phyloP scores from a whole-genome alignment of 345 rosid genomes.

The Aquilaria sinensis region DNA sequence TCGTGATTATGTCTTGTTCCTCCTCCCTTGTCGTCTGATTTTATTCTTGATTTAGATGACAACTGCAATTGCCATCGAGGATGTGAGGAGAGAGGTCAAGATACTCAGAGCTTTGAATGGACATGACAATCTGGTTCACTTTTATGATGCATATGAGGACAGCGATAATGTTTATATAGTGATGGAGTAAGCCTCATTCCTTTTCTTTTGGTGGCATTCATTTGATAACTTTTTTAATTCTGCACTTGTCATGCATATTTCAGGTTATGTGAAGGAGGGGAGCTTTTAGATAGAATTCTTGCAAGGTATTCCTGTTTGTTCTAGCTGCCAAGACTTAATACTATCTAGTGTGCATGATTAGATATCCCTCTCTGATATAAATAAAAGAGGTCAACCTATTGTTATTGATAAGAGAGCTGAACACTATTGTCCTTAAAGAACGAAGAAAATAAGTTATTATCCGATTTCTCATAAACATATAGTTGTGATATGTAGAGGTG shows the following conservation, averaged over 20 bases:
- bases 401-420: not conserved
- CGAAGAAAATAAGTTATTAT: constrained; percentile 3
- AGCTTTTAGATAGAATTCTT: constrained; percentile 94
- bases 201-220: not conserved
- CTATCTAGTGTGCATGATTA: too few species aligned
- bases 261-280: constrained; percentile 98
- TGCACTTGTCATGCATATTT: constrained; percentile 15
- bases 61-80: constrained; percentile 94
- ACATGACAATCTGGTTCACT: constrained; percentile 69
- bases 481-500: constrained; percentile 61
- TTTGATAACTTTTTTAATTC: not conserved
- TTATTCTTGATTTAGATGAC: constrained; percentile 60
- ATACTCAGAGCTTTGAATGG: constrained; percentile 84
- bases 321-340: not conserved
- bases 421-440: constrained; percentile 2
- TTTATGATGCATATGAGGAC: constrained; percentile 92
- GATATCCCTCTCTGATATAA: too few species aligned
- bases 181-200: constrained; percentile 75
- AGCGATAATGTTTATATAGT: constrained; percentile 82
- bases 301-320: constrained; percentile 51
- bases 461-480: constrained; percentile 5
- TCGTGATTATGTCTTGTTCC: not conserved
- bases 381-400: not conserved
- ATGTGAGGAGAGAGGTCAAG: constrained; percentile 97
- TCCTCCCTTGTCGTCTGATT: not conserved